Evolutionary conservation across 2,329 filamentous ascomycete genomes (phyloP), one percentile per base, ranked within the genome.

Genomic region (Fusarium falciforme): DNA sequence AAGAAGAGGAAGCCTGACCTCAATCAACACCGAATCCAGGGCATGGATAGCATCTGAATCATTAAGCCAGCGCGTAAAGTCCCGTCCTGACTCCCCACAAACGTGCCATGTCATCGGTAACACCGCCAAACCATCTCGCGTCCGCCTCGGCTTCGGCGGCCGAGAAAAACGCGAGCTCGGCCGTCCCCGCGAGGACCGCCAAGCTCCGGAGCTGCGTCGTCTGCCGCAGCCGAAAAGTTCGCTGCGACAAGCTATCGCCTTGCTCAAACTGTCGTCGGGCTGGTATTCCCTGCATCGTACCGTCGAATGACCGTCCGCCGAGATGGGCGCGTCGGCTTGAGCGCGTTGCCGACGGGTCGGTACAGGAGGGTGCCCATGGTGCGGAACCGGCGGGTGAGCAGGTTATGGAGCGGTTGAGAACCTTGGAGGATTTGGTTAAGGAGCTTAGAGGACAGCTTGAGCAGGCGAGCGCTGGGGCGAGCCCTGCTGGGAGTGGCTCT

Each of bases 251-350:
- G 78, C 79, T 82, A 49, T 86, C 85, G 5, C 89, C 89, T 2
- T 90, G 89, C 72, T 87, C 88, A 6, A 90, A 89, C 72, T 90
- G 89, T 74, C 86, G 85, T 11, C 84, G 85, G 6, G 88, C 85
- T 12, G 84, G 85, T 60, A 88, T 90, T 44, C 80, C 85, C 11
- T 90, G 89, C 70, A 80, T 89, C 29, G 80, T 87, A 17, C 87
- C 88, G 0, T 84, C 87, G 2, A 78, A 80, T 47, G 85, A 89
- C 66, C 85, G 85, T 2, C 85, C 86, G 0, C 88, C 88, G 65
- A 82, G 87, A 79, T 89, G 89, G 87, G 87, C 87, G 42, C 85
- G 88, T 22, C 87, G 87, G 38, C 81, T 88, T 6, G 85, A 86
- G 67, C 84, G 83, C 35, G 68, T 83, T 64, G 74, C 81, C 49